A percentile compares a stretch with the other conserved stretches of the same genome.
Evolutionary conservation across 371 early-diverging fungal species (phyloP).

Genomic region (Rhizopus sp.): DNA sequence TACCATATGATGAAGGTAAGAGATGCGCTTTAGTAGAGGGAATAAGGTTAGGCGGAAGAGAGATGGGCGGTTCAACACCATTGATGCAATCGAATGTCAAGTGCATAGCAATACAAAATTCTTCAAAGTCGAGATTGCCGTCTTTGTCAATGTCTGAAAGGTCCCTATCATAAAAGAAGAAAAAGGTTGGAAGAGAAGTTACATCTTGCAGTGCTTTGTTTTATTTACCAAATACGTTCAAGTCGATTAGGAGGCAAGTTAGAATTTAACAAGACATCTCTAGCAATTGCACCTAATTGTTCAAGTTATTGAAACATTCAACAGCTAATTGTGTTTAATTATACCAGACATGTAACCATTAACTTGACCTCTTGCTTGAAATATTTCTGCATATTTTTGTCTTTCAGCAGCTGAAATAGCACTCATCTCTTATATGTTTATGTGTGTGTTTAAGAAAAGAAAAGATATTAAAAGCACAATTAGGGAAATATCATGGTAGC

Average conservation of each 20-base stretch:
- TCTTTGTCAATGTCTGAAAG: slow-evolving; percentile 90
- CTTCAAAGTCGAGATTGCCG: slow-evolving; percentile 86
- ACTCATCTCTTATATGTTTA: slow-evolving; percentile 30
- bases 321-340: neutral
- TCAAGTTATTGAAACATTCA: slow-evolving; percentile 4
- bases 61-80: slow-evolving; percentile 54
- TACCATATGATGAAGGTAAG: slow-evolving; percentile 30
- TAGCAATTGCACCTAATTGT: slow-evolving; percentile 60
- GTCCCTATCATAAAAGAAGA: slow-evolving; percentile 51
- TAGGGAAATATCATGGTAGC: slow-evolving; percentile 4
- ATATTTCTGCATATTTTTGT: slow-evolving; percentile 67
- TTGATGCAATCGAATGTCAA: slow-evolving; percentile 71
- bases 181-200: neutral
- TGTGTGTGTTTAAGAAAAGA: slow-evolving; percentile 6
- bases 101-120: slow-evolving; percentile 86
- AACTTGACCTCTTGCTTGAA: slow-evolving; percentile 63
- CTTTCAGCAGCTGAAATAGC: slow-evolving; percentile 53
- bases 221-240: slow-evolving; percentile 70
- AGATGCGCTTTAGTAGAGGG: slow-evolving; percentile 34
- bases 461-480: neutral
- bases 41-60: slow-evolving; percentile 31
- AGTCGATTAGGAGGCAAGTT: slow-evolving; percentile 68
- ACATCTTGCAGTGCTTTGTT: neutral
- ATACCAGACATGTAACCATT: slow-evolving; percentile 75
- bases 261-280: slow-evolving; percentile 72